These are phyloP conservation scores for Aciculosporium take DNA, from an alignment of 2,329 filamentous ascomycete species.

Conservation along the genomic window DNA sequence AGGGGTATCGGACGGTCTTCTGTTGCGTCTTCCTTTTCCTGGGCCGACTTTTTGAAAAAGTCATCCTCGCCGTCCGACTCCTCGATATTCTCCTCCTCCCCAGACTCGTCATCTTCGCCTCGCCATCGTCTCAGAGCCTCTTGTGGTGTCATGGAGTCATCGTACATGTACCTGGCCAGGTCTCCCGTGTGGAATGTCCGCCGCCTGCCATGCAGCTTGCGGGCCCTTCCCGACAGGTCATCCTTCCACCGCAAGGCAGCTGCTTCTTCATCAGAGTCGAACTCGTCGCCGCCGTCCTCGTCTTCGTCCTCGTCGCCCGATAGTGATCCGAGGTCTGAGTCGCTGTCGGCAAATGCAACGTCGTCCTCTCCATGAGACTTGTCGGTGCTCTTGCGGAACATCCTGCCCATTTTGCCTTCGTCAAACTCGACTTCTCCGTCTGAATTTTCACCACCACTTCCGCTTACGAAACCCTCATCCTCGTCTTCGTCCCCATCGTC, in stretches of 20 bases:
- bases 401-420: slow-evolving; percentile 44
- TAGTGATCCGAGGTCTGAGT: slow-evolving; percentile 86
- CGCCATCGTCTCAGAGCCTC: slow-evolving; percentile 72
- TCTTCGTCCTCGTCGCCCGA: slow-evolving; percentile 39
- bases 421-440: slow-evolving; percentile 43
- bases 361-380: slow-evolving; percentile 49
- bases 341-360: slow-evolving; percentile 84
- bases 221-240: slow-evolving; percentile 64
- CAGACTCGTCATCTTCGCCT: slow-evolving; percentile 44
- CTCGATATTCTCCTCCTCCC: slow-evolving; percentile 45
- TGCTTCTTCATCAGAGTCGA: slow-evolving; percentile 30
- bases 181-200: slow-evolving; percentile 67
- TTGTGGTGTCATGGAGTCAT: slow-evolving; percentile 58
- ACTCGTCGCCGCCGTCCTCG: slow-evolving; percentile 28
- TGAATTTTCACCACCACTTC: slow-evolving; percentile 35
- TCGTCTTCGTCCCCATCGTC: slow-evolving; percentile 16
- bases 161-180: slow-evolving; percentile 78
- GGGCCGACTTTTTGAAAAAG: slow-evolving; percentile 51
- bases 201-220: slow-evolving; percentile 52
- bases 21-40: slow-evolving; percentile 53
- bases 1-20: slow-evolving; percentile 70
- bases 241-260: slow-evolving; percentile 74
- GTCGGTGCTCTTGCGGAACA: slow-evolving; percentile 41
- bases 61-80: slow-evolving; percentile 38
- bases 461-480: slow-evolving; percentile 38